A percentile compares a stretch with the other conserved stretches of the same genome.
phyloP scores from a whole-genome alignment of 2,329 filamentous ascomycete genomes.

The Phialocephala subalpina region DNA sequence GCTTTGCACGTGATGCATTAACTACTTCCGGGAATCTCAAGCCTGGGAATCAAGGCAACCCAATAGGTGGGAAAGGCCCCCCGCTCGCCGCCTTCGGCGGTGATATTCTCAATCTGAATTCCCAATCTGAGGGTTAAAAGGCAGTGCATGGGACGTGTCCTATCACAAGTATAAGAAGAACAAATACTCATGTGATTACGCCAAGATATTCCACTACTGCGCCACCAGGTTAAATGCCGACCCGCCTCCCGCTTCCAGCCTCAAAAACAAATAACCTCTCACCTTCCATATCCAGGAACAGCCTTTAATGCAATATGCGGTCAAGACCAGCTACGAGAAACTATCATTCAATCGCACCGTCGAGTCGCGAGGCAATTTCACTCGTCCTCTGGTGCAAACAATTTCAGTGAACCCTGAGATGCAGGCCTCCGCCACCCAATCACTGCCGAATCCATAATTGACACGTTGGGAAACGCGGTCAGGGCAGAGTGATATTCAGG shows the following conservation, averaged over 20 bases:
- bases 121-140: too few species aligned
- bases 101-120: too few species aligned
- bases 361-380: neutral
- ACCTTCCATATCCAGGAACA: conserved; percentile 3
- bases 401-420: conserved; percentile 4
- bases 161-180: too few species aligned
- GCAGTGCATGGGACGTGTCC: too few species aligned
- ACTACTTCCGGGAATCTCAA: too few species aligned
- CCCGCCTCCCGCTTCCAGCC: neutral
- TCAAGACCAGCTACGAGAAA: neutral
- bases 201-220: neutral
- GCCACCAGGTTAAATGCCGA: neutral
- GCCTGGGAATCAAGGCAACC: too few species aligned
- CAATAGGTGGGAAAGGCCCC: too few species aligned
- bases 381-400: neutral
- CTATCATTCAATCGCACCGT: neutral
- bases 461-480: neutral
- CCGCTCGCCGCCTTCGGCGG: too few species aligned
- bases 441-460: neutral
- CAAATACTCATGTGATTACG: neutral
- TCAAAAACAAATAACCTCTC: conserved; percentile 1
- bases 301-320: neutral
- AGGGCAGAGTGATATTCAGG: neutral
- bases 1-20: too few species aligned
- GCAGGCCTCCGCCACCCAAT: conserved; percentile 1